Percentiles rank a stretch among this genome's conserved stretches.
phyloP scores from a whole-genome alignment of 225 moss, liverwort and hornwort genomes.

The Thuidium tamariscinum region DNA sequence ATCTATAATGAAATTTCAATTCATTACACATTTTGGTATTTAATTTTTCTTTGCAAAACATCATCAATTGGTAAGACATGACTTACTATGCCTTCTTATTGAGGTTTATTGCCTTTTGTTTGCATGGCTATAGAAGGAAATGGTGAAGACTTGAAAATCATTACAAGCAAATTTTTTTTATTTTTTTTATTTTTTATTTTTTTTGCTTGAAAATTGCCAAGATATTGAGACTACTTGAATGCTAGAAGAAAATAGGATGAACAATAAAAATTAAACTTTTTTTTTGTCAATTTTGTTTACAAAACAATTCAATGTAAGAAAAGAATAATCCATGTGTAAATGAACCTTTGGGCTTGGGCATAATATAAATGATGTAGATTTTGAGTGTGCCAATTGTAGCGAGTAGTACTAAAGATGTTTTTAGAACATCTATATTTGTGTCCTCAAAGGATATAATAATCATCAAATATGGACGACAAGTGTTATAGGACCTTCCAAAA shows the following conservation, averaged over 20 bases:
- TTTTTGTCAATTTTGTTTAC: no score
- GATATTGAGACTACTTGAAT: neutral
- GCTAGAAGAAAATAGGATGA: neutral
- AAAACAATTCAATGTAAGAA: accelerated
- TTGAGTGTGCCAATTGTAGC: neutral
- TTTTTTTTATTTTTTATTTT: no score
- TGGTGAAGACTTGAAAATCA: no score
- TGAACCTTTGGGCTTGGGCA: accelerated
- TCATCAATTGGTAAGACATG: neutral
- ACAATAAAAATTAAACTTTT: accelerated
- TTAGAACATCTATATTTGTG: accelerated
- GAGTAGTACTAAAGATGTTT: accelerated
- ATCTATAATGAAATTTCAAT: neutral
- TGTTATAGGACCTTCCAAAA: accelerated
- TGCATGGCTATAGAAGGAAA: neutral
- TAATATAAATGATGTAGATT: neutral
- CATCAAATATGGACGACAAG: neutral
- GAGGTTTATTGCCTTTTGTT: neutral
- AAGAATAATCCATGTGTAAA: neutral
- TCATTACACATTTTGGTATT: neutral
- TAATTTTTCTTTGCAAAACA: neutral
- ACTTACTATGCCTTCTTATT: neutral
- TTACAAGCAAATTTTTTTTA: no score
- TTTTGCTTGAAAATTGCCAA: accelerated
- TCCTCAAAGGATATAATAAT: accelerated